A percentile compares a stretch with the other conserved stretches of the same genome.
Conservation (phyloP, 495 filamentous ascomycete genomes). For the Paragyromitra xinjiangensis region DNA sequence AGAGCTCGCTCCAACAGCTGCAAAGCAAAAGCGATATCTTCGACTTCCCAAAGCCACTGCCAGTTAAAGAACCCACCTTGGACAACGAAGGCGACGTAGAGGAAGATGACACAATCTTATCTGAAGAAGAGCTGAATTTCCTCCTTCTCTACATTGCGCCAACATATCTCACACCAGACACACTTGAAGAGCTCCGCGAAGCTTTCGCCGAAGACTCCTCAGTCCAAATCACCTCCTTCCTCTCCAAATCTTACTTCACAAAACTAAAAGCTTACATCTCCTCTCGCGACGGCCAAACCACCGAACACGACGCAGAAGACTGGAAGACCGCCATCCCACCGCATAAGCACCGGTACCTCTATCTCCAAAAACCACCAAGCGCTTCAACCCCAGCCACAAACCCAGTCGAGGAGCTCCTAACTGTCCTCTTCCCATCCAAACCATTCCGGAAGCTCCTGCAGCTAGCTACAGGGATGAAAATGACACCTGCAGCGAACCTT, state of each 20-base stretch:
- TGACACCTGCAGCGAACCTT: constrained; percentile 72
- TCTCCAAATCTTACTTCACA: constrained; percentile 77
- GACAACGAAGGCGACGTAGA: constrained; percentile 61
- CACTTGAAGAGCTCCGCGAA: constrained; percentile 79
- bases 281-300: constrained; percentile 66
- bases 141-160: constrained; percentile 87
- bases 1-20: constrained; percentile 87
- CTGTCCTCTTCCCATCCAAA: constrained; percentile 80
- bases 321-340: constrained; percentile 87
- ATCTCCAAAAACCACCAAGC: constrained; percentile 65
- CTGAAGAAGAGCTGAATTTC: constrained; percentile 81
- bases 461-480: constrained; percentile 74
- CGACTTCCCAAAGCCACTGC: constrained; percentile 77
- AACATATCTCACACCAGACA: constrained; percentile 92
- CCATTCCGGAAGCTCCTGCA: constrained; percentile 92
- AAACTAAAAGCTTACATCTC: constrained; percentile 74
- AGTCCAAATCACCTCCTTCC: constrained; percentile 77
- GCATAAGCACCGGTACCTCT: constrained; percentile 94
- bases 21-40: constrained; percentile 89
- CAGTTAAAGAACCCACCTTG: constrained; percentile 62
- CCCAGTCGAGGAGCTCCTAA: constrained; percentile 77
- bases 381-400: constrained; percentile 39
- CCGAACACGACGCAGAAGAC: constrained; percentile 63
- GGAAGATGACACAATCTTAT: constrained; percentile 65
- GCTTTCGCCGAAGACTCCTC: constrained; percentile 83